These are phyloP conservation scores for Paramecium biaurelia DNA, from an alignment of 73 alveolate species.

Conservation along the genomic window DNA sequence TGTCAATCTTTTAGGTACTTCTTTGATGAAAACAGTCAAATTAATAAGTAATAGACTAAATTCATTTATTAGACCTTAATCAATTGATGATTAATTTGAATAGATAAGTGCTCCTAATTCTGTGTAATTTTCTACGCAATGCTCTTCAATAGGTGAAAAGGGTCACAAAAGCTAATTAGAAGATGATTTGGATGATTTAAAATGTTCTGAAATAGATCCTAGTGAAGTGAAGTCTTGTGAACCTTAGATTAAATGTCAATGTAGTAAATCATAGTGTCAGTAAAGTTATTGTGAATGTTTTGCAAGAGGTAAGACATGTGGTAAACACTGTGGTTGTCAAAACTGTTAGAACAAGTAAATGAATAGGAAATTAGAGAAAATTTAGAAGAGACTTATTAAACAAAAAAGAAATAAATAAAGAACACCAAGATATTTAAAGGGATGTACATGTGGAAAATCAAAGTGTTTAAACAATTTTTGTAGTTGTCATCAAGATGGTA, in stretches of 20 bases:
- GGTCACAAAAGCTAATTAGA: background rate
- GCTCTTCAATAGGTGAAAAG: background rate
- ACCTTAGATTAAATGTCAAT: background rate
- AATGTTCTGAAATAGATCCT: background rate
- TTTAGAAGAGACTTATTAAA: background rate
- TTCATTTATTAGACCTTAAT: background rate
- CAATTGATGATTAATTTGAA: conserved; percentile 10
- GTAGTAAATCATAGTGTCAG: background rate
- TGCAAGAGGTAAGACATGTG: background rate
- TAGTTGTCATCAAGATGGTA: conserved; percentile 17
- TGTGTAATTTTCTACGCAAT: background rate
- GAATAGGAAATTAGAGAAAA: background rate
- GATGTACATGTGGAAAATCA: conserved; percentile 33
- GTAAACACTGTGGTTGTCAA: background rate
- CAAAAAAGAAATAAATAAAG: background rate
- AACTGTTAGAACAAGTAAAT: background rate
- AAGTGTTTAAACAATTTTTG: background rate
- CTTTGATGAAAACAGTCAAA: background rate
- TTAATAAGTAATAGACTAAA: background rate
- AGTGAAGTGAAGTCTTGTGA: background rate
- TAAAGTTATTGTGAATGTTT: conserved; percentile 8
- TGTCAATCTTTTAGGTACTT: background rate
- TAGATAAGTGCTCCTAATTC: background rate
- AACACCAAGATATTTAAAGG: conserved; percentile 20
- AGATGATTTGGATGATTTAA: background rate